A percentile compares a stretch with the other conserved stretches of the same genome.
These are phyloP conservation scores for Pistacia atlantica DNA, from an alignment of 345 rosid species.

Conservation along the genomic window DNA sequence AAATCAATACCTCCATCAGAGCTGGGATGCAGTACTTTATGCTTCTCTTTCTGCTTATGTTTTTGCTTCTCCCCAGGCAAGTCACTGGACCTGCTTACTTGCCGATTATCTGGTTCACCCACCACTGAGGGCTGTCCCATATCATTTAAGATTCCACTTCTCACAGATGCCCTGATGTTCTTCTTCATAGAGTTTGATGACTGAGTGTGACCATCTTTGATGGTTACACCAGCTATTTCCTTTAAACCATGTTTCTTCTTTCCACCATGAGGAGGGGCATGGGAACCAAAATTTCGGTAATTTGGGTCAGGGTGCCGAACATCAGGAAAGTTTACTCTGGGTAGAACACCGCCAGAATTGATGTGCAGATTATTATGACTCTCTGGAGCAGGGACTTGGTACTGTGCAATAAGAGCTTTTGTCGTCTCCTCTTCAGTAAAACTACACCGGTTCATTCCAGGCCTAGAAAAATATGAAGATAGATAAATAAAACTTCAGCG, in stretches of 20 bases:
- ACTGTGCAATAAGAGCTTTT: constrained; percentile 53
- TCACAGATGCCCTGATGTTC: constrained; percentile 33
- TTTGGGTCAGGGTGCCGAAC: constrained; percentile 32
- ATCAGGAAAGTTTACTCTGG: constrained; percentile 29
- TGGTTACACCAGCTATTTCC: constrained; percentile 39
- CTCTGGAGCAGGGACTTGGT: constrained; percentile 43
- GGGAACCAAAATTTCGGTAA: constrained; percentile 28
- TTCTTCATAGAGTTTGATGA: constrained; percentile 54
- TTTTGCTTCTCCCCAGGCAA: constrained; percentile 46
- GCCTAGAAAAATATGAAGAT: constrained; percentile 52
- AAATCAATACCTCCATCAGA: constrained; percentile 75
- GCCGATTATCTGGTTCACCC: constrained; percentile 49
- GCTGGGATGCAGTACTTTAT: constrained; percentile 43
- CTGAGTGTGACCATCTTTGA: constrained; percentile 45
- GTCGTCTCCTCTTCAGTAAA: constrained; percentile 81
- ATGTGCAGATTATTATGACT: constrained; percentile 43
- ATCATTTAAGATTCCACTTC: constrained; percentile 47
- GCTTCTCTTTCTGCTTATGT: constrained; percentile 63
- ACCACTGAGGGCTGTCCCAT: constrained; percentile 39
- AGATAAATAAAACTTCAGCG: constrained; percentile 23
- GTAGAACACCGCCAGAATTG: constrained; percentile 34
- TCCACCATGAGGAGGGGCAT: constrained; percentile 30
- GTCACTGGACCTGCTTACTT: constrained; percentile 39
- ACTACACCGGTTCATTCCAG: constrained; percentile 77
- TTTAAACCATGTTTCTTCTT: constrained; percentile 61